Evolutionary conservation across 2,329 filamentous ascomycete species (phyloP).

Genomic region (Colletotrichum sp.): DNA sequence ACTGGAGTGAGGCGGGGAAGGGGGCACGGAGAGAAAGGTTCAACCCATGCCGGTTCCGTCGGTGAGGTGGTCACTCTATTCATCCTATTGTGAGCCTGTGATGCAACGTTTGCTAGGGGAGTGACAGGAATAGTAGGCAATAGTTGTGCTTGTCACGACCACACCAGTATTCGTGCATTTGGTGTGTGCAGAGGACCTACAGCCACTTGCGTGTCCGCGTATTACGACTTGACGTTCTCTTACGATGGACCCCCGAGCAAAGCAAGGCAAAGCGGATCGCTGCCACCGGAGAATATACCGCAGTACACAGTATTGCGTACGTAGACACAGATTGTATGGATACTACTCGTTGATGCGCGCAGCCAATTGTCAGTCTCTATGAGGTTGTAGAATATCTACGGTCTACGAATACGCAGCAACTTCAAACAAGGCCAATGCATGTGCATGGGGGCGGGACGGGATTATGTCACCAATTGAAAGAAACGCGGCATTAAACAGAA

Average conservation of each 20-base stretch:
- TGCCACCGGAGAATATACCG: background rate
- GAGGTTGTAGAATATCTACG: background rate
- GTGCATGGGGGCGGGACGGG: background rate
- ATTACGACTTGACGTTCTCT: background rate
- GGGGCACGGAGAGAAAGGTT: background rate
- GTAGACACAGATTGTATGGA: background rate
- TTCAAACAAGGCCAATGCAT: background rate
- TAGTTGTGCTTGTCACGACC: background rate
- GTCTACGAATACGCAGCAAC: background rate
- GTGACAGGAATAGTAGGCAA: background rate
- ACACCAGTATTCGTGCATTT: background rate
- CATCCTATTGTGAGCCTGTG: background rate
- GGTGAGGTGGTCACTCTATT: background rate
- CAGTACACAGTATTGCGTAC: background rate
- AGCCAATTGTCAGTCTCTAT: background rate
- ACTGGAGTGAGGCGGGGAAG: background rate
- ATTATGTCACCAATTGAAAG: background rate
- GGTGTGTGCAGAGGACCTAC: background rate
- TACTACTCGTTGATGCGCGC: background rate
- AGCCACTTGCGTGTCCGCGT: background rate
- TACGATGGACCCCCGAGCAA: background rate
- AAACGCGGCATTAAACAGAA: slow-evolving; percentile 12
- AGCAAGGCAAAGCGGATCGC: background rate
- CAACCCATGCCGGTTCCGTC: background rate
- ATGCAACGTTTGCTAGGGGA: background rate